phyloP scores from a whole-genome alignment of 495 filamentous ascomycete genomes.

The Daldinia bambusicola region DNA sequence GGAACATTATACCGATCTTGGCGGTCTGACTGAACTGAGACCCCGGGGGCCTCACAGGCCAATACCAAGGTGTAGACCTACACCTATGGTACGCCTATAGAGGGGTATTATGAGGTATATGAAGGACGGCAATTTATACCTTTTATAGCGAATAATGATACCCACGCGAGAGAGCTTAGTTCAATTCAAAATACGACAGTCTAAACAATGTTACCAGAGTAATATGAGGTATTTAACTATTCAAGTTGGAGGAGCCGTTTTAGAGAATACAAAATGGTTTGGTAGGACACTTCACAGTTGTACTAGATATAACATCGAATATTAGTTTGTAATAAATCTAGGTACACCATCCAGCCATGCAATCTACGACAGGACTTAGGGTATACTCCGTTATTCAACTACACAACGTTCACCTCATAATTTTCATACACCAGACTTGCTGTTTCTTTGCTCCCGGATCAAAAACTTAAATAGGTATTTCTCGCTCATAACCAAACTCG shows the following conservation, averaged over 20 bases:
- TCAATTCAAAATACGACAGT: not conserved
- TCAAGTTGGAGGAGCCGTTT: not conserved
- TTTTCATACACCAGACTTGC: not conserved
- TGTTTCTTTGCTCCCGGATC: not conserved
- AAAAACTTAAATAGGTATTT: not conserved
- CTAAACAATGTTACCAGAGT: not conserved
- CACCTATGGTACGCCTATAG: not conserved
- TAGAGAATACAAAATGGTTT: not conserved
- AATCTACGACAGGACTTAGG: not conserved
- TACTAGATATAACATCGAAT: not conserved
- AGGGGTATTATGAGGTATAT: not conserved
- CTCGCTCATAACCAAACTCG: not conserved
- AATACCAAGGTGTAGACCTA: conserved; percentile 3
- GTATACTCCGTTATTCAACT: conserved; percentile 1
- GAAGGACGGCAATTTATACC: not conserved
- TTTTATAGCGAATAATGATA: conserved; percentile 27
- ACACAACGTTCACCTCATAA: conserved; percentile 5
- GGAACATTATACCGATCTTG: conserved; percentile 50
- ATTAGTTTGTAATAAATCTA: conserved; percentile 1
- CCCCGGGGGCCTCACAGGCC: not conserved
- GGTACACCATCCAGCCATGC: not conserved
- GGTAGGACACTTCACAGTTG: not conserved
- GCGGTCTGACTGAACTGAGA: conserved; percentile 45
- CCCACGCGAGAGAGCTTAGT: conserved; percentile 15
- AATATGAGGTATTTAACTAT: too few relatives aligned